phyloP scores from a whole-genome alignment of 1,139 yeast species.

The Yamadazyma aaseri region DNA sequence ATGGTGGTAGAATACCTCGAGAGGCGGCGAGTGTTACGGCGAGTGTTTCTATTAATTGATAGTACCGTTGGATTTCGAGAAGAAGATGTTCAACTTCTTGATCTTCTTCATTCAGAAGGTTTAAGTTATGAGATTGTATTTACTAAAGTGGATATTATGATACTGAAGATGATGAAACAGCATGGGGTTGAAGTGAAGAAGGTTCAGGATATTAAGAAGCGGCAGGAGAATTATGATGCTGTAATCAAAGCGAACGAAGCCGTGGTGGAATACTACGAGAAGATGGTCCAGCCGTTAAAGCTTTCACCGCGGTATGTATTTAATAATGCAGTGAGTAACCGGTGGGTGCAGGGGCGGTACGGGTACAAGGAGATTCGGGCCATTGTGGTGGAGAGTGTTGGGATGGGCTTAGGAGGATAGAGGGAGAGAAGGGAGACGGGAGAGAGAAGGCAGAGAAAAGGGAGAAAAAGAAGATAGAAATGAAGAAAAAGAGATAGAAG shows the following conservation, averaged over 20 bases:
- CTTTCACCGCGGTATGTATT: constrained; percentile 33
- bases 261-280: constrained; percentile 23
- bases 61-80: constrained; percentile 55
- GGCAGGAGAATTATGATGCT: constrained; percentile 14
- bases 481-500: too few relatives aligned
- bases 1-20: constrained; percentile 61
- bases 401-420: constrained; percentile 15
- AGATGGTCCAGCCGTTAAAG: constrained; percentile 21
- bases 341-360: constrained; percentile 20
- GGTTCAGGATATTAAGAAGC: constrained; percentile 2
- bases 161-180: constrained; percentile 21
- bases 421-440: too few relatives aligned
- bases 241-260: constrained; percentile 21
- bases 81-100: constrained; percentile 55
- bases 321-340: constrained; percentile 30
- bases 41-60: constrained; percentile 63
- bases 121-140: constrained; percentile 70
- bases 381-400: constrained; percentile 35
- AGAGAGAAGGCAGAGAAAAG: too few relatives aligned
- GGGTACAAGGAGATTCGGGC: constrained; percentile 40
- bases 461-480: too few relatives aligned
- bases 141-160: constrained; percentile 68
- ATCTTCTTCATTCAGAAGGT: constrained; percentile 51
- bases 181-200: constrained; percentile 4
- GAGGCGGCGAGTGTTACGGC: constrained; percentile 50